A percentile compares a stretch with the other conserved stretches of the same genome.
Conservation (phyloP, 176 grass and related monocot genomes). For the Poa annua region DNA sequence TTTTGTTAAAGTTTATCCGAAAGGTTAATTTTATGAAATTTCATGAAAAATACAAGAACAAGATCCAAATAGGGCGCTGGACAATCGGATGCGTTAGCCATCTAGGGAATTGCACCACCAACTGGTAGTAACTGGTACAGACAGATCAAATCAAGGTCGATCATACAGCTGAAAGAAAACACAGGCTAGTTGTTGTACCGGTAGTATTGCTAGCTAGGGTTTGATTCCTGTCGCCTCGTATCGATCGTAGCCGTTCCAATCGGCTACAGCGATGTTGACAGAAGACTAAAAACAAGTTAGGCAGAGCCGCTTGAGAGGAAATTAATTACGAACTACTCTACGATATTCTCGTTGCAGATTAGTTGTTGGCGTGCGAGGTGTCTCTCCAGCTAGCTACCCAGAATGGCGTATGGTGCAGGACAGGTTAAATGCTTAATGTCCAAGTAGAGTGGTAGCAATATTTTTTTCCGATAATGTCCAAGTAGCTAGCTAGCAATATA, state of each 20-base stretch:
- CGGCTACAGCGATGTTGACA: no score
- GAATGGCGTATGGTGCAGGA: not conserved
- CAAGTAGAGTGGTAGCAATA: not conserved
- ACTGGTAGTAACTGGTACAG: not conserved
- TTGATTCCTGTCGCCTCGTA: not conserved
- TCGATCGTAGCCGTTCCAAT: not conserved
- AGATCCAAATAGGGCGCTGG: conserved; percentile 24
- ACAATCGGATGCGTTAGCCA: not conserved
- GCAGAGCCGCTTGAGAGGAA: no score
- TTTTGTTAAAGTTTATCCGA: no score
- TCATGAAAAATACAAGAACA: conserved; percentile 18
- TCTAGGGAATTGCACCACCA: conserved; percentile 41
- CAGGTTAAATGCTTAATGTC: conserved; percentile 28
- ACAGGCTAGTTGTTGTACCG: not conserved
- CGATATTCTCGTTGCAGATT: no score
- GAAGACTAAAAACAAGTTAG: no score
- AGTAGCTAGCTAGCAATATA: not conserved
- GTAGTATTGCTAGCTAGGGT: not conserved
- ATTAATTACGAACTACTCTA: no score
- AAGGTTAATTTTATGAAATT: no score
- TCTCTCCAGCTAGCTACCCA: no score
- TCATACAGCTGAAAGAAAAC: not conserved
- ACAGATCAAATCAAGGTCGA: not conserved
- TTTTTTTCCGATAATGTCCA: not conserved
- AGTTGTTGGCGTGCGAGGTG: no score